Evolutionary conservation across 116 monocot genomes (phyloP).

Genomic region (Trichopus zeylanicus): DNA sequence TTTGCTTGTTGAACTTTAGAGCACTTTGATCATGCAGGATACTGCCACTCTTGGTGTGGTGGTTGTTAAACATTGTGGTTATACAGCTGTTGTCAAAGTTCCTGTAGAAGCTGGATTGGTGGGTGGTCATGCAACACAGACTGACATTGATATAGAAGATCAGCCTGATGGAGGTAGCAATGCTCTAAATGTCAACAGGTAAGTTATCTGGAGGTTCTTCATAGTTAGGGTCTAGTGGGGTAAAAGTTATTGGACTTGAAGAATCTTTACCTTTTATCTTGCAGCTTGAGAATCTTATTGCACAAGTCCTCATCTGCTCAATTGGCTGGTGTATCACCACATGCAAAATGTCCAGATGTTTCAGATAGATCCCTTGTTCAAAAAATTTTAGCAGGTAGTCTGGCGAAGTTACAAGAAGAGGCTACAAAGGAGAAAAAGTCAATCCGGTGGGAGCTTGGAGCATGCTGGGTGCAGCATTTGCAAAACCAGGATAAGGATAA

Average conservation of each 20-base stretch:
- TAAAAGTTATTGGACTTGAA: neutral
- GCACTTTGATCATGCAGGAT: conserved; percentile 44
- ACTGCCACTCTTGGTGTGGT: conserved; percentile 84
- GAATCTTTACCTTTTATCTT: neutral
- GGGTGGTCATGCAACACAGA: conserved; percentile 14
- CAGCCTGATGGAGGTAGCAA: conserved; percentile 87
- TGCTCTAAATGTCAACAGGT: conserved; percentile 91
- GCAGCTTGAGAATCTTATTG: conserved; percentile 80
- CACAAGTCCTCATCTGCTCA: conserved; percentile 43
- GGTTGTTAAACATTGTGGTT: conserved; percentile 77
- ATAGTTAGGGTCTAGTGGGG: too few species aligned
- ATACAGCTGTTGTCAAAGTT: conserved; percentile 74
- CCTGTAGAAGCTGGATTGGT: conserved; percentile 25
- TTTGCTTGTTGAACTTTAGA: conserved; percentile 17
- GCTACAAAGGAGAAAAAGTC: conserved; percentile 23
- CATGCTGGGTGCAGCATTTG: conserved; percentile 94
- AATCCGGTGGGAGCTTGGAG: conserved; percentile 94
- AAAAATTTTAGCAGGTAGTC: conserved; percentile 44
- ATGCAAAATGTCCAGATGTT: conserved; percentile 18
- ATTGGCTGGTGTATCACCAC: conserved; percentile 13
- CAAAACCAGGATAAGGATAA: conserved; percentile 59
- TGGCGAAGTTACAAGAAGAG: conserved; percentile 49
- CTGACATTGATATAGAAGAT: conserved; percentile 66
- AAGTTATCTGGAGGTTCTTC: neutral
- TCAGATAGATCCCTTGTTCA: conserved; percentile 33